Percentiles rank a stretch among this genome's conserved stretches.
phyloP scores from a whole-genome alignment of 352 stramenopile species.

The Globisporangium radiosum region DNA sequence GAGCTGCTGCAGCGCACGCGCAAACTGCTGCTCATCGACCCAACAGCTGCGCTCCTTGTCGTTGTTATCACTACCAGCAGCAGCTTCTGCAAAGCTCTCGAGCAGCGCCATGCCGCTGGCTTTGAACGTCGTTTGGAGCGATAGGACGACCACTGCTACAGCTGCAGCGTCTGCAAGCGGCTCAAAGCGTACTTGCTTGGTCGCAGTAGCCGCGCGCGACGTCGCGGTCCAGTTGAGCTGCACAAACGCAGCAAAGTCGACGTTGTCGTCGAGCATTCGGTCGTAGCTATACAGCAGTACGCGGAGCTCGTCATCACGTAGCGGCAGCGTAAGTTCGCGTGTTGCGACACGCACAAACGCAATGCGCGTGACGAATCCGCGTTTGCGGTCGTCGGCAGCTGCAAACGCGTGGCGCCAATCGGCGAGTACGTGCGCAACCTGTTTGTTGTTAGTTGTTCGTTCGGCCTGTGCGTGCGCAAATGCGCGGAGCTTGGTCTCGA shows the following conservation, averaged over 20 bases:
- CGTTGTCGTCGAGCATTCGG: conserved; percentile 33
- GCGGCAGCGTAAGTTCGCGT: conserved; percentile 26
- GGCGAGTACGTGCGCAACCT: background rate
- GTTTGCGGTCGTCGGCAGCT: conserved; percentile 16
- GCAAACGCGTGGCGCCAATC: conserved; percentile 17
- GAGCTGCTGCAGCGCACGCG: conserved; percentile 23
- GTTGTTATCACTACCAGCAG: background rate
- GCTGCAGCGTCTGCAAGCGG: conserved; percentile 2
- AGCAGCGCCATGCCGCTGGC: conserved; percentile 8
- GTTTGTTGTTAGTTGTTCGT: conserved; percentile 25
- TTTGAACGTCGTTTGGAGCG: conserved; percentile 14
- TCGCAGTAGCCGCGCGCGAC: background rate
- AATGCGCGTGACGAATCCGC: conserved; percentile 20
- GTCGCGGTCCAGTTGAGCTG: conserved; percentile 51
- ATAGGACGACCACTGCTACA: conserved; percentile 9
- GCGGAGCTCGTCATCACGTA: conserved; percentile 46
- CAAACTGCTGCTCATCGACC: conserved; percentile 21
- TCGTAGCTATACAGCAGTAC: conserved; percentile 53
- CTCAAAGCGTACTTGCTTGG: conserved; percentile 18
- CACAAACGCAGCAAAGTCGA: conserved; percentile 45
- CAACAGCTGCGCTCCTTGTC: conserved; percentile 2
- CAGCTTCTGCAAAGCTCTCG: conserved; percentile 13
- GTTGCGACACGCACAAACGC: conserved; percentile 36
- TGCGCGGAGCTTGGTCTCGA: conserved; percentile 48
- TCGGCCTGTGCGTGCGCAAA: conserved; percentile 29